phyloP scores from a whole-genome alignment of 495 filamentous ascomycete genomes.

The Penicillium riverlandense region DNA sequence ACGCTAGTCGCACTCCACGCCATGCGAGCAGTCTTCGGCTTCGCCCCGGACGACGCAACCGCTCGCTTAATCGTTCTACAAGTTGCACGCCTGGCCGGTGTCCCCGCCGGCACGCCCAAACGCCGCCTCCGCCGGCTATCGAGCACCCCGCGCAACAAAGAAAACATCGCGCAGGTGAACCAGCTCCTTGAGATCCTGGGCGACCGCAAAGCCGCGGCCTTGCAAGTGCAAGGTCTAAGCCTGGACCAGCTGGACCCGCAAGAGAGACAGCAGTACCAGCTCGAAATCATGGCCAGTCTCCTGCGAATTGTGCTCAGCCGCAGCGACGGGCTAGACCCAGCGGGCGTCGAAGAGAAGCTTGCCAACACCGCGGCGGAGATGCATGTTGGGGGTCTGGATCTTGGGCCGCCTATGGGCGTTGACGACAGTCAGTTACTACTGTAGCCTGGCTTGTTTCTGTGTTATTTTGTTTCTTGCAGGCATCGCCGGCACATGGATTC shows the following conservation, averaged over 20 bases:
- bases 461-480: not conserved
- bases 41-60: conserved; percentile 43
- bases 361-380: conserved; percentile 46
- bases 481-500: not conserved
- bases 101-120: conserved; percentile 31
- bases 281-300: conserved; percentile 44
- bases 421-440: conserved; percentile 24
- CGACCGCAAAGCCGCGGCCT: conserved; percentile 25
- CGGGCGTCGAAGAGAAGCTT: conserved; percentile 34
- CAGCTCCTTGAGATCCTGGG: conserved; percentile 30
- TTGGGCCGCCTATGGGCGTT: conserved; percentile 22
- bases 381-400: conserved; percentile 35
- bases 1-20: conserved; percentile 54
- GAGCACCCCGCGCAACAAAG: conserved; percentile 35
- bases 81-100: conserved; percentile 39
- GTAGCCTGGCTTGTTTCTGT: not conserved
- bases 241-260: conserved; percentile 30
- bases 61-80: conserved; percentile 45
- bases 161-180: conserved; percentile 34
- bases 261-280: conserved; percentile 38
- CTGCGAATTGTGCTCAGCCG: conserved; percentile 45
- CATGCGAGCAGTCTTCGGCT: conserved; percentile 46
- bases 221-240: conserved; percentile 28
- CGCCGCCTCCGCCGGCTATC: conserved; percentile 36
- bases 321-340: conserved; percentile 22